A percentile compares a stretch with the other conserved stretches of the same genome.
These are phyloP conservation scores for Diaporthe vexans DNA, from an alignment of 2,329 filamentous ascomycete species.

Conservation along the genomic window DNA sequence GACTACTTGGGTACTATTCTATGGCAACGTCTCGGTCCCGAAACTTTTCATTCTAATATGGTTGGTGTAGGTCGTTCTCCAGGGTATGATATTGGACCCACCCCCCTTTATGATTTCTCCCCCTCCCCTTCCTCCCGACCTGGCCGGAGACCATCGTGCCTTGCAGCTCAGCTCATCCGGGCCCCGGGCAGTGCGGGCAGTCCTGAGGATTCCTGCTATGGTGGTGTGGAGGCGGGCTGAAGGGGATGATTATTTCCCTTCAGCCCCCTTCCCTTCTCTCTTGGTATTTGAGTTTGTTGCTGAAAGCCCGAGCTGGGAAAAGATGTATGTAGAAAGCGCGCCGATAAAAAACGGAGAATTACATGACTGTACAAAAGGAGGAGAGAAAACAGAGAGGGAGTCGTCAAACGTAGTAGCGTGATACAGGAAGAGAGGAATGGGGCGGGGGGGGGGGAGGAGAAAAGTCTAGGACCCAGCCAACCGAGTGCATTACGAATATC, in stretches of 20 bases:
- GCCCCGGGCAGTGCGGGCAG: neutral
- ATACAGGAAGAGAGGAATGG: conserved; percentile 32
- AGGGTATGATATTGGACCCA: neutral
- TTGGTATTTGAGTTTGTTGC: conserved; percentile 43
- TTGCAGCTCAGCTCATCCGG: neutral
- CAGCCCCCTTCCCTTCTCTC: conserved; percentile 14
- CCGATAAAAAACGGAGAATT: conserved; percentile 38
- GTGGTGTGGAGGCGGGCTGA: neutral
- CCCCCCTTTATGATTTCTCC: neutral
- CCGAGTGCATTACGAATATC: conserved; percentile 21
- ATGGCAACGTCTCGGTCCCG: conserved; percentile 22
- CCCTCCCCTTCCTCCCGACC: conserved; percentile 1
- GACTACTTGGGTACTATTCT: conserved; percentile 27
- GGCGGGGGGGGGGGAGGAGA: conserved; percentile 22
- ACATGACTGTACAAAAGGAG: conserved; percentile 41
- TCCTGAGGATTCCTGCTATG: neutral
- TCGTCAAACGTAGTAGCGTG: conserved; percentile 41
- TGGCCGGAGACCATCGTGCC: conserved; percentile 1
- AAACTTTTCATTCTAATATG: conserved; percentile 22
- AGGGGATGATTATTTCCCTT: conserved; percentile 3
- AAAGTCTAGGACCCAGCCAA: neutral
- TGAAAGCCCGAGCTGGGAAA: conserved; percentile 16
- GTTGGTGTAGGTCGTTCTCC: conserved; percentile 20
- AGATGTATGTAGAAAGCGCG: conserved; percentile 38
- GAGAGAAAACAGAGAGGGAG: conserved; percentile 9